These are phyloP conservation scores for Colletotrichum brevisporum DNA, from an alignment of 2,329 filamentous ascomycete genomes.

Conservation along the genomic window DNA sequence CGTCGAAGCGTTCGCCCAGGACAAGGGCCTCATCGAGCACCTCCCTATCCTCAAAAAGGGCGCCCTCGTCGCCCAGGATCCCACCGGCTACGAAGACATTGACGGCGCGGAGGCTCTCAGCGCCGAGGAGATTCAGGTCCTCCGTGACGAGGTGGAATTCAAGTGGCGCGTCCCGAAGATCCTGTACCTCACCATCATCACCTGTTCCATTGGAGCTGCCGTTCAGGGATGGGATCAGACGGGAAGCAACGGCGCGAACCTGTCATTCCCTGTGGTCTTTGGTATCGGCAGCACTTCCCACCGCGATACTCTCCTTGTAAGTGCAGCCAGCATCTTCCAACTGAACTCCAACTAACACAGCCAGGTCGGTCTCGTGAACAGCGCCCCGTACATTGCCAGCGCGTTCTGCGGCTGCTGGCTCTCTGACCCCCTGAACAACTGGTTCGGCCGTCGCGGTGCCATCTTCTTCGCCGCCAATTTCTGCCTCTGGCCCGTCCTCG, in stretches of 20 bases:
- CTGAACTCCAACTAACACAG: conserved; percentile 50
- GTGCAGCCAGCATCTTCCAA: background rate
- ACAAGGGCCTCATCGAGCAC: conserved; percentile 61
- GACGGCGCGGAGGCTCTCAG: conserved; percentile 53
- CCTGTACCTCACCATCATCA: conserved; percentile 64
- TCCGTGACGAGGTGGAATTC: conserved; percentile 61
- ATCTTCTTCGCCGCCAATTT: conserved; percentile 81
- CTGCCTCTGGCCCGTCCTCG: conserved; percentile 78
- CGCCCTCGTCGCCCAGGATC: conserved; percentile 66
- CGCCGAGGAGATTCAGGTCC: conserved; percentile 56
- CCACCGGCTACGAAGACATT: conserved; percentile 63
- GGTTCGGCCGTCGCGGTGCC: conserved; percentile 75
- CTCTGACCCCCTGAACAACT: conserved; percentile 75
- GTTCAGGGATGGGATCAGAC: conserved; percentile 67
- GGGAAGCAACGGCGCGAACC: conserved; percentile 63
- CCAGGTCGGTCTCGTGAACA: conserved; percentile 73
- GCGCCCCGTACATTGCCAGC: conserved; percentile 59
- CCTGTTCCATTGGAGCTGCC: conserved; percentile 68
- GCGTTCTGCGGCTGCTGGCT: conserved; percentile 78
- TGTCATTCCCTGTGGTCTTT: conserved; percentile 60
- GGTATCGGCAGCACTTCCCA: conserved; percentile 61
- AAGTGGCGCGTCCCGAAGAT: conserved; percentile 64
- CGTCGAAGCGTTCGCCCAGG: conserved; percentile 67
- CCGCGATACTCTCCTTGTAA: conserved; percentile 60
- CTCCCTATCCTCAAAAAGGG: conserved; percentile 64